Base-by-base conservation (phyloP, 306 rosid species). In the Acacia melanoxylon region DNA sequence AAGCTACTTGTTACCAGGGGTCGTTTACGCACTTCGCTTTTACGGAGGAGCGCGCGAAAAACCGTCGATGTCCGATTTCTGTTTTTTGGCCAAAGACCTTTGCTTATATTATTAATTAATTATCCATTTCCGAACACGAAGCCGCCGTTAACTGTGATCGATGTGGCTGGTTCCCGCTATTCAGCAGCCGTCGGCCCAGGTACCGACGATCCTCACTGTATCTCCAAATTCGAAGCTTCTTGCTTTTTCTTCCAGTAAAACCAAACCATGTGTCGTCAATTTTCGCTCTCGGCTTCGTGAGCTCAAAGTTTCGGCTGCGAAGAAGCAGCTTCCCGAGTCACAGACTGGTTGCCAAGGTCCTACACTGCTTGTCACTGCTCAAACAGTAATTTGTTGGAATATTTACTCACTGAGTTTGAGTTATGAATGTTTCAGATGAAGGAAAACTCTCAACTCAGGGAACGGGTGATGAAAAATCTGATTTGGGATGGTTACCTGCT, bases 401-500 rank as follows among this genome's bases (percentile, higher is more conserved):
- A 4, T 24, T 12, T 13, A 10, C 10, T 12, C 31, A 10, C 61
- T n/a, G 3, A 22, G 45, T 17, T 27, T 70, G 19, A 24, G 54
- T 27, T 19, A 5, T 13, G 19, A 24, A 40, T 69, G 19, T 42
- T 78, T 81, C 88, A 85, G 92, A 85, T 48, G 41, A 89, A 68
- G 90, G 85, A 51, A 68, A 86, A 1, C 65, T 68, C n/a, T 68
- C 51, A 14, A 70, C 33, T 68, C 69, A 25, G 41, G 82, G 63
- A 63, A 78, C 76, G 44, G 80, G 72, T 27, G 79, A 56, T 24
- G 87, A 46, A 52, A 82, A 85, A 37, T 59, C 67, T 61, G 93
- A 92, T 68, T 72, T 63, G 19, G 94, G 92, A 59, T 94, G 98
- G 97, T 78, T 92, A n/a, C 89, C 92, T 40, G 86, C 93, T 80